Percentiles rank a stretch among this genome's conserved stretches.
Conservation (phyloP, 2,329 filamentous ascomycete genomes). For the Ilyonectria destructans region DNA sequence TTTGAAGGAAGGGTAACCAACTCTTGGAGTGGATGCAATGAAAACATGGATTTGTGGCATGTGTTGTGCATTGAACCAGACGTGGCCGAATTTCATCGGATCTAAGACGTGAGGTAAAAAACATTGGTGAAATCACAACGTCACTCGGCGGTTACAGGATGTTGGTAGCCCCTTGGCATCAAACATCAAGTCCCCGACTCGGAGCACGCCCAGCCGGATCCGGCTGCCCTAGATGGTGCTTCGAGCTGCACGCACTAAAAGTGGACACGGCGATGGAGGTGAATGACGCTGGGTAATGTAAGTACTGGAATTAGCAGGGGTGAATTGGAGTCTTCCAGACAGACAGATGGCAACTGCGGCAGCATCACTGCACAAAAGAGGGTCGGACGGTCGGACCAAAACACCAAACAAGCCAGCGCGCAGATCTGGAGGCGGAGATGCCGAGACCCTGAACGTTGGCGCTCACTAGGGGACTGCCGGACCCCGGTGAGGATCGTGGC, state of each 20-base stretch:
- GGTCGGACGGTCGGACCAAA: neutral
- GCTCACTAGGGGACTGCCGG: neutral
- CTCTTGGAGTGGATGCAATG: neutral
- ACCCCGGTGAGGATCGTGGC: constrained; percentile 11
- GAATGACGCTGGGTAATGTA: constrained; percentile 5
- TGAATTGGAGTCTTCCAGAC: neutral
- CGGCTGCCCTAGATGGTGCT: neutral
- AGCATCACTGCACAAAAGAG: neutral
- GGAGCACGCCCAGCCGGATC: constrained; percentile 4
- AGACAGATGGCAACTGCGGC: neutral
- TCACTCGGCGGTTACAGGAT: constrained; percentile 4
- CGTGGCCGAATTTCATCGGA: neutral
- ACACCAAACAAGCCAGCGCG: constrained; percentile 13
- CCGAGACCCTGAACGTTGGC: constrained; percentile 8
- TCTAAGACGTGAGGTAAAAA: neutral
- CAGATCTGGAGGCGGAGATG: constrained; percentile 28
- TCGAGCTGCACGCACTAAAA: neutral
- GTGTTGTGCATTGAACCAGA: neutral
- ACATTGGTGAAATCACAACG: constrained; percentile 13
- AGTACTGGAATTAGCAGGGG: neutral
- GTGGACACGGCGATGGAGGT: neutral
- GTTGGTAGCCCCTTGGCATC: neutral
- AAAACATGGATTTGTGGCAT: neutral
- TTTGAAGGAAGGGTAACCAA: neutral
- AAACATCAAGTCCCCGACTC: neutral